phyloP scores from a whole-genome alignment of 208 protist genomes.

The Phytomonas francai region DNA sequence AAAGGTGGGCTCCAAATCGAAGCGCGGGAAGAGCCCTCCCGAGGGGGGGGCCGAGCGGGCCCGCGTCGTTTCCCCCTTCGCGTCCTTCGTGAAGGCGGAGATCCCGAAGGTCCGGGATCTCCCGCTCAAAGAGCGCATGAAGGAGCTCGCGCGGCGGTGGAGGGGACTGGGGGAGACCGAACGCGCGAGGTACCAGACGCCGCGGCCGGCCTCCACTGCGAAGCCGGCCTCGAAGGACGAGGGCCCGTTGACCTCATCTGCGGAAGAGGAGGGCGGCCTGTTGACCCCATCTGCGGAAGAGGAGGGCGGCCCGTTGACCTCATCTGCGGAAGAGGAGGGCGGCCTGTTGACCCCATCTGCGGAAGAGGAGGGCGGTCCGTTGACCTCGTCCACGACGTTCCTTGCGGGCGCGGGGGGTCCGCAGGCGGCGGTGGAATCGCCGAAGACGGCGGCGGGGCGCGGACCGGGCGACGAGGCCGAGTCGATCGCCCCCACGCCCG shows the following conservation, averaged over 20 bases:
- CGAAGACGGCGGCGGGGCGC: background rate
- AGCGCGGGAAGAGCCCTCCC: conserved; percentile 12
- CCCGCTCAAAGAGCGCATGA: conserved; percentile 43
- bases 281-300: background rate
- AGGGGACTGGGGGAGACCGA: conserved; percentile 26
- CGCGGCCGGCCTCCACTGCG: background rate
- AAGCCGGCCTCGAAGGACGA: background rate
- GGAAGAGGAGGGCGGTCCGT: background rate
- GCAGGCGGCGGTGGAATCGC: background rate
- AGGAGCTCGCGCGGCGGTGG: conserved; percentile 45
- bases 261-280: background rate
- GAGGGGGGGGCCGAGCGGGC: background rate
- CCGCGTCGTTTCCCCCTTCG: conserved; percentile 25
- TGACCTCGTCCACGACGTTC: background rate
- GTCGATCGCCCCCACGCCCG: too few relatives aligned
- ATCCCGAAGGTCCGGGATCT: conserved; percentile 45
- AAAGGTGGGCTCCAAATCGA: conserved; percentile 7
- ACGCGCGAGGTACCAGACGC: background rate
- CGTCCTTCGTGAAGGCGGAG: conserved; percentile 61
- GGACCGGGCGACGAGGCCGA: background rate
- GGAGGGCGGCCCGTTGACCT: background rate
- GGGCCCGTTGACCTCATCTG: too few relatives aligned
- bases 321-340: background rate
- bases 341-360: background rate
- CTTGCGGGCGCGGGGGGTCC: background rate